Percentiles rank a stretch among this genome's conserved stretches.
phyloP scores from a whole-genome alignment of 2,329 filamentous ascomycete species.

The Talaromyces sp. region DNA sequence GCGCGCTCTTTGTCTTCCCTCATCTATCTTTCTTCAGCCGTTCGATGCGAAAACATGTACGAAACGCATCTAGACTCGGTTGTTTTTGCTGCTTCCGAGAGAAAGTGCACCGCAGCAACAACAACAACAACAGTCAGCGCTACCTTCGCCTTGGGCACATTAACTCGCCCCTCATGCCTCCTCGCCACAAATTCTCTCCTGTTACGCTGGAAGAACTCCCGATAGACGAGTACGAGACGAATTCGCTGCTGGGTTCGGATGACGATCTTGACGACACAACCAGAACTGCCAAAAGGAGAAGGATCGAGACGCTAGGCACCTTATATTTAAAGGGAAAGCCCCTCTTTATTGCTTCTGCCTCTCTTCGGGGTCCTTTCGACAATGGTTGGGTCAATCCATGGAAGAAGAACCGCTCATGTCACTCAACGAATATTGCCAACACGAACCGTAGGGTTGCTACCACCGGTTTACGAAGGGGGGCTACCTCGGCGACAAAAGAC shows the following conservation, averaged over 20 bases:
- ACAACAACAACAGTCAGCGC: constrained; percentile 12
- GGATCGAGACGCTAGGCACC: constrained; percentile 38
- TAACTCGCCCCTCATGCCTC: constrained; percentile 24
- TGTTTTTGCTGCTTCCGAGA: constrained; percentile 16
- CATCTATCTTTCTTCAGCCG: neutral
- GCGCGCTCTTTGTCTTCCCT: neutral
- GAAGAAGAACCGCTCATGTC: constrained; percentile 25
- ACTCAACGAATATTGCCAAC: neutral
- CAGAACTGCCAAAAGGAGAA: constrained; percentile 34
- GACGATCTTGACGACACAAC: constrained; percentile 31
- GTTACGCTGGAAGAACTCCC: constrained; percentile 32
- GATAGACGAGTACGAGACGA: constrained; percentile 20
- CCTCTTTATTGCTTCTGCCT: constrained; percentile 43
- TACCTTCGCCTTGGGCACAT: constrained; percentile 5
- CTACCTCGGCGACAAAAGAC: neutral
- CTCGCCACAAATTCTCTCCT: constrained; percentile 27
- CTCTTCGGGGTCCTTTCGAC: constrained; percentile 42
- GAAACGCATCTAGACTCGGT: neutral
- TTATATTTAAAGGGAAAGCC: constrained; percentile 39
- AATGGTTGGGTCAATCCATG: constrained; percentile 45
- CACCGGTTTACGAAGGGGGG: neutral
- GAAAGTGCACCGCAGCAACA: constrained; percentile 19
- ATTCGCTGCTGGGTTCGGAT: constrained; percentile 32
- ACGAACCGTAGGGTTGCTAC: neutral
- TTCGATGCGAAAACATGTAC: neutral